Evolutionary conservation across 129 eudicot species (phyloP), one percentile per base, ranked within the genome.

Genomic region (Centella asiatica): DNA sequence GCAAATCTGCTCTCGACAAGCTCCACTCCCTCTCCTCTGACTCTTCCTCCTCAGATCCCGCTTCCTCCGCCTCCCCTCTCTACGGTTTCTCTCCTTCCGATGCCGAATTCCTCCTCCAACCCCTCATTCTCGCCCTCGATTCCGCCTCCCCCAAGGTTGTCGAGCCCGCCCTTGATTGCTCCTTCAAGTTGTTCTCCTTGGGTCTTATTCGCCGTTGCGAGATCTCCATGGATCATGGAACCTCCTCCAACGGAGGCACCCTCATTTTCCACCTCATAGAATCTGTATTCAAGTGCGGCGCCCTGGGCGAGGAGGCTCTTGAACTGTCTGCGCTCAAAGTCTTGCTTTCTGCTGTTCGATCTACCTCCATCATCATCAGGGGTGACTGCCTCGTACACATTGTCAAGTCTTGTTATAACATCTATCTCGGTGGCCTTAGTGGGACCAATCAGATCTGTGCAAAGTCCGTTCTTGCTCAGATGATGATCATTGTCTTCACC

Each of bases 361-460:
- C 96, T 20, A 71, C 95, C 10, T 44, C 57, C 18, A 76, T 80
- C 3, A 33, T 67, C 33, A 77, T 92, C 7, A 34, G 84, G 24
- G 99, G 95, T 0, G 96, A 92, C 32, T 92, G 87, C 31, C 67
- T 92, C 0, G 78, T 84, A 44, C 81, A 87, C 74, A 69, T 92
- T 72, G 95, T 87, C 5, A 87, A 81, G 74, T 75, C 85, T 11
- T 92, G 99, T 69, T 92, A 87, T 60, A 92, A 92, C 65, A 69
- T 92, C 6, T 92, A 92, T 61, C 73, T 92, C 1, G 99, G 99
- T 0, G 99, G 99, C 1, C 74, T 80, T 46, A 92, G 73, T 72
- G 99, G 99, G 65, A 92, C 99, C n/a, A 92, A 92, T 71, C 99
- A 92, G 90, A 92, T 92, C 79, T 92, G 99, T 56, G 99, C 99